Percentiles rank a stretch among this genome's conserved stretches.
Conservation (phyloP, 1,284 basidiomycete genomes). For the Fomitopsis betulina region DNA sequence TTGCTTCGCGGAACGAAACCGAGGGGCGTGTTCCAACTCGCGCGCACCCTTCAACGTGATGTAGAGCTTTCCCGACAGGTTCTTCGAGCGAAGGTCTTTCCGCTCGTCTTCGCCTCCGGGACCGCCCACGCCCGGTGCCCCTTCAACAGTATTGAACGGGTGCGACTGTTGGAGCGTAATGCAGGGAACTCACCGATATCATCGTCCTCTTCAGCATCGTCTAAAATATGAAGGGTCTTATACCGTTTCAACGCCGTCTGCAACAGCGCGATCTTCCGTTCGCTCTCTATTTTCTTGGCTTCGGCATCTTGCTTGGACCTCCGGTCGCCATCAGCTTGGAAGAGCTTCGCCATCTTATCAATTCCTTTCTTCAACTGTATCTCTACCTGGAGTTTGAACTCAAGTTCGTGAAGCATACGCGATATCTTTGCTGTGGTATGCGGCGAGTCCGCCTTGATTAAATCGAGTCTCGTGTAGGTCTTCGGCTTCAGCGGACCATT, state of each 20-base stretch:
- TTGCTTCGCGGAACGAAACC: slow-evolving; percentile 74
- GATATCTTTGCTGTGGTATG: slow-evolving; percentile 96
- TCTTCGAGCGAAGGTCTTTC: slow-evolving; percentile 88
- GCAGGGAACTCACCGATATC: slow-evolving; percentile 38
- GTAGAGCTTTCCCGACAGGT: slow-evolving; percentile 89
- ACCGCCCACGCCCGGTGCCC: slow-evolving; percentile 25
- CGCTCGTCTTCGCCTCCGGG: slow-evolving; percentile 80
- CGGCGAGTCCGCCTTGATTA: slow-evolving; percentile 97
- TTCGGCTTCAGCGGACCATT: slow-evolving; percentile 47
- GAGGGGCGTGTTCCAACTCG: slow-evolving; percentile 92
- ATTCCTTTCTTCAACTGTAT: slow-evolving; percentile 98
- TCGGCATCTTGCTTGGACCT: slow-evolving; percentile 90
- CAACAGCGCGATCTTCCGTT: slow-evolving; percentile 93
- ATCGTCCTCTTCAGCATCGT: slow-evolving; percentile 77
- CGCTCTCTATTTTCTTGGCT: slow-evolving; percentile 89
- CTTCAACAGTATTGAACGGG: not conserved
- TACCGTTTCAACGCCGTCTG: slow-evolving; percentile 93
- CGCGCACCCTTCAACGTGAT: slow-evolving; percentile 87
- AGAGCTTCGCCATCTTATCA: slow-evolving; percentile 97
- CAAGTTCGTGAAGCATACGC: slow-evolving; percentile 96
- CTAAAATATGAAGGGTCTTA: slow-evolving; percentile 93
- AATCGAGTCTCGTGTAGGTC: slow-evolving; percentile 77
- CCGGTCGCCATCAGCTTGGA: slow-evolving; percentile 95
- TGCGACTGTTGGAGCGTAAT: slow-evolving; percentile 1
- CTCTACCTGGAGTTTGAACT: slow-evolving; percentile 99